Base-by-base conservation (phyloP, 257 asterid genomes). In the Solanum appendiculatum region DNA sequence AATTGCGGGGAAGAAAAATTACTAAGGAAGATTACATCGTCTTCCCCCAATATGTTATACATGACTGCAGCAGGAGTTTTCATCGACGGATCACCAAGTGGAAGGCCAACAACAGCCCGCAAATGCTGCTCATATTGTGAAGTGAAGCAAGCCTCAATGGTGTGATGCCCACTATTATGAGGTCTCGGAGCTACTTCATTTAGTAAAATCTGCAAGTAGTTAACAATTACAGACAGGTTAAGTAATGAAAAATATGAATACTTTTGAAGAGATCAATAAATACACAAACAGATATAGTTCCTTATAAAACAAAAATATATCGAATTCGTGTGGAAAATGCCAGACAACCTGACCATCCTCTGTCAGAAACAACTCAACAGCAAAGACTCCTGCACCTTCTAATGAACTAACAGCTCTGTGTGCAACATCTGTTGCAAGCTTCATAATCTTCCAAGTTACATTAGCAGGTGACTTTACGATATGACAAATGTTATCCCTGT, bases 181-280 rank as follows among this genome's bases (percentile, higher is more conserved):
- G 99, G 99, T 90, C 99, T 92, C 9, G 99, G 99, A 51, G 99
- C 99, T 88, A 97, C 98, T 93, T 97, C 99, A 89, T 97, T 96
- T 51, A 97, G 91, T 81, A 97, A 93, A 89, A 97, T 91, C 98
- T 97, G 92, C 58, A 89, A 40, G 86, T 78, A 89, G 64, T n/a
- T 48, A 89, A 42, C 33, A 69, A 56, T 86, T 86, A 54, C 56
- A 89, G 70, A 40, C 68, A 80, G 78, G 40, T 58, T 77, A 21
- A 48, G 88, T 66, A 58, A 40, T n/a, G 15, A 39, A 70, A 84
- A 87, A 68, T 54, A 85, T 46, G 88, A 70, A 54, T 86, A 82
- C 20, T 66, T 70, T 48, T 51, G 29, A 86, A 72, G 68, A 86
- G 31, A 48, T 70, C 29, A 23, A 10, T 8, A 34, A 31, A 48